Evolutionary conservation across 768 basidiomycete species (phyloP).

Genomic region (Collybia sordida): DNA sequence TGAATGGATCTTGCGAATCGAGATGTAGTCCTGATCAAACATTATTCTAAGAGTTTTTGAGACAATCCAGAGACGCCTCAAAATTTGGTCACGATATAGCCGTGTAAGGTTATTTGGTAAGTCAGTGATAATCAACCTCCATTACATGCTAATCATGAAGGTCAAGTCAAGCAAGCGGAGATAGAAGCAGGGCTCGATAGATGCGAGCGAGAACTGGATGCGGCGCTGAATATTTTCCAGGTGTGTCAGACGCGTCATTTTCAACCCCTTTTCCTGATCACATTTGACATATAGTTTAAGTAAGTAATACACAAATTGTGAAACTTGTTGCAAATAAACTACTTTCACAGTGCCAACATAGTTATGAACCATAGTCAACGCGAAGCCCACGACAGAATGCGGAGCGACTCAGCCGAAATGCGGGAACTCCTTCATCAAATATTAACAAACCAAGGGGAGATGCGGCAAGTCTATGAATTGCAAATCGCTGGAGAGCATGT

Average conservation of each 20-base stretch:
- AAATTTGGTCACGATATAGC: constrained; percentile 37
- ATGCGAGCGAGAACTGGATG: constrained; percentile 41
- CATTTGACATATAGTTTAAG: constrained; percentile 17
- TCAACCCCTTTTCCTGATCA: no score
- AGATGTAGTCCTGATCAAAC: background rate
- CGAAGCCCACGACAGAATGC: constrained; percentile 24
- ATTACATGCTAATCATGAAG: background rate
- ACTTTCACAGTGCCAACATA: constrained; percentile 25
- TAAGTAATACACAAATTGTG: constrained; percentile 7
- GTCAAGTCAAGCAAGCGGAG: constrained; percentile 42
- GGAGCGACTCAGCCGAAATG: constrained; percentile 30
- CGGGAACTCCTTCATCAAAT: constrained; percentile 39
- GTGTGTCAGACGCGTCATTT: constrained; percentile 22
- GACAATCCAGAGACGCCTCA: constrained; percentile 36
- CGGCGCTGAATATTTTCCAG: constrained; percentile 41
- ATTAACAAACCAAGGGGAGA: constrained; percentile 34
- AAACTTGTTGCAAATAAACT: background rate
- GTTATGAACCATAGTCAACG: constrained; percentile 25
- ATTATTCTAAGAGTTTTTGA: constrained; percentile 35
- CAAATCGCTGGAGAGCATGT: constrained; percentile 39
- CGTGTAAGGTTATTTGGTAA: constrained; percentile 38
- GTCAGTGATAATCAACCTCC: constrained; percentile 8
- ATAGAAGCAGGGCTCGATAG: constrained; percentile 46
- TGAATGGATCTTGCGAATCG: background rate
- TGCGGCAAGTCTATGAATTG: constrained; percentile 34